phyloP scores from a whole-genome alignment of 106 monocot species.

The Dactylorhiza incarnata region DNA sequence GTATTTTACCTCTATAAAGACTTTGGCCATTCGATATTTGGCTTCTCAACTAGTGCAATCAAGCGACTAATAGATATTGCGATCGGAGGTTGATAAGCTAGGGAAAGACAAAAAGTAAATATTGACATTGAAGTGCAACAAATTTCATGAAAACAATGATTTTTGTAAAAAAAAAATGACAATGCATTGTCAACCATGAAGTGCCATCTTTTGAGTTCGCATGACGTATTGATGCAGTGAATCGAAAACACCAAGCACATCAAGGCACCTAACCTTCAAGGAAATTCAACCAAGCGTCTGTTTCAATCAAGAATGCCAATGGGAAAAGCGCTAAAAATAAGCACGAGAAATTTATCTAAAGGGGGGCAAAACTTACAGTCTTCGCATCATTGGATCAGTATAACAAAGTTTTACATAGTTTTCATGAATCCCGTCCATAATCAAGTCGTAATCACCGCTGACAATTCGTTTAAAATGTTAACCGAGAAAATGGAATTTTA shows the following conservation, averaged over 20 bases:
- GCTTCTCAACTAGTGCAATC: too few species aligned
- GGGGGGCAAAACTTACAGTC: slow-evolving; percentile 43
- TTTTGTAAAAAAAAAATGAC: background rate
- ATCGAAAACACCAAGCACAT: slow-evolving; percentile 72
- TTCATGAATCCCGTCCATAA: slow-evolving; percentile 94
- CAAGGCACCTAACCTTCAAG: slow-evolving; percentile 64
- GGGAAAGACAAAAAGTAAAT: too few species aligned
- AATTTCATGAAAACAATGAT: too few species aligned
- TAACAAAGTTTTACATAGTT: slow-evolving; percentile 69
- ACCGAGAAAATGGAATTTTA: too few species aligned
- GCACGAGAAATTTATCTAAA: background rate
- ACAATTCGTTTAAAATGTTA: slow-evolving; percentile 13
- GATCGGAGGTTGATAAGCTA: too few species aligned
- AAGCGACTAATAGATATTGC: too few species aligned
- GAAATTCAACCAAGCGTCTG: too few species aligned
- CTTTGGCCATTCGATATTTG: too few species aligned
- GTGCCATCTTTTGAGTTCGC: slow-evolving; percentile 65
- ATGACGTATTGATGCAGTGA: slow-evolving; percentile 43
- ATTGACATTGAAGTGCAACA: too few species aligned
- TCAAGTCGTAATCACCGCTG: slow-evolving; percentile 96
- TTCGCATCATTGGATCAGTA: slow-evolving; percentile 90
- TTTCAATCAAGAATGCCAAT: too few species aligned
- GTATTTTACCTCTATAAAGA: too few species aligned
- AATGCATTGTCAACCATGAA: slow-evolving; percentile 46
- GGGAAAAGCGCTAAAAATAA: background rate